Evolutionary conservation across 257 asterid species (phyloP), one percentile per base, ranked within the genome.

Genomic region (Lavandula angustifolia): DNA sequence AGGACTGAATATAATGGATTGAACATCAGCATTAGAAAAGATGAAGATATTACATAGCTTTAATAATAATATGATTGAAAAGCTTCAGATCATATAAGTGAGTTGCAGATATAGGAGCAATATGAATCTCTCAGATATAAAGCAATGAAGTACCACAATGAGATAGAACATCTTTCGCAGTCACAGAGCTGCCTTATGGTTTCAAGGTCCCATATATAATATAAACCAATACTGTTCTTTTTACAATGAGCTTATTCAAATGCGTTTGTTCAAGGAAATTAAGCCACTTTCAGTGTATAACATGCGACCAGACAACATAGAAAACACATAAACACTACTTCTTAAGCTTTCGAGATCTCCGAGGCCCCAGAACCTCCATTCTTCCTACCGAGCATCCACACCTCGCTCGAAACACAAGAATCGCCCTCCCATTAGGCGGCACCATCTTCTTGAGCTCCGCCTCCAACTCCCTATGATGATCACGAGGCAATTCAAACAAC

Each of bases 381-480:
- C 83, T 84, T 18, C 94, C 97, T 11, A 87, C 84, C 14, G 97
- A 76, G 73, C 99, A 94, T 48, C 99, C 99, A 70, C 99, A 94
- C 68, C 96, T 82, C 0, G 86, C 94, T 44, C 92, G 87, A 60
- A 89, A 94, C 46, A 94, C 84, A 35, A 94, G 81, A 48, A 94
- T 84, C 6, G 97, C 99, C 78, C 91, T 81, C 63, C 99, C 99
- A 65, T 94, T 94, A 32, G 82, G 84, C 0, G 99, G 99, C 7
- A 95, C 97, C 95, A 90, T 81, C 80, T 86, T 84, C 91, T 86
- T 94, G 31, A 94, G 96, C 90, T 94, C 97, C 1, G 91, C 89
- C 77, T 89, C 99, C 71, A 94, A 33, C 65, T 87, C 96, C 81
- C 84, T 69, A 42, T 90, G 95, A 54, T 83, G 96, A 68, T 87